phyloP scores from a whole-genome alignment of 139 green algal genomes.

The Desmodesmus armatus region DNA sequence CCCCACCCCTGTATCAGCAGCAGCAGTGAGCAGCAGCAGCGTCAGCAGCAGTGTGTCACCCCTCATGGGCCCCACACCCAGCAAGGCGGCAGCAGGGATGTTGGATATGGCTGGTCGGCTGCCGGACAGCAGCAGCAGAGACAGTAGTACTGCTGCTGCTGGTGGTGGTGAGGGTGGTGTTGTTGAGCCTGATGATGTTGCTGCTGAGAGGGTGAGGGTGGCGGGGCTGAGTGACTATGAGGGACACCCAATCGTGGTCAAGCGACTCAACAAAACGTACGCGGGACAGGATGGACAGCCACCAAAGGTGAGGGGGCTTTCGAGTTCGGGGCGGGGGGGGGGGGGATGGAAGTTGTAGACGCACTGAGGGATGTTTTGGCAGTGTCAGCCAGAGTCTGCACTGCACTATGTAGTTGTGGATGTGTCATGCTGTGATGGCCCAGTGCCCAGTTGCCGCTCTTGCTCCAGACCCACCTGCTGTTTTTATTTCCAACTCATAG shows the following conservation, averaged over 20 bases:
- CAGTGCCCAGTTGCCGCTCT: too few species aligned
- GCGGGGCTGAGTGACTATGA: slow-evolving; percentile 32
- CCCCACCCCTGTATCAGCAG: too few species aligned
- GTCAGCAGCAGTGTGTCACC: too few species aligned
- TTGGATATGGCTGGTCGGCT: neutral
- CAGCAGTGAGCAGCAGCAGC: slow-evolving; percentile 18
- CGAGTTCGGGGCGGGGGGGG: too few species aligned
- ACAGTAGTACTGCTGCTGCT: slow-evolving; percentile 11
- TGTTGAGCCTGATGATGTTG: slow-evolving; percentile 46
- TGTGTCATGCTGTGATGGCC: neutral
- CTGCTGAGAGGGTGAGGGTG: slow-evolving; percentile 43
- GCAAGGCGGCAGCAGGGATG: too few species aligned
- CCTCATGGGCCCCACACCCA: too few species aligned
- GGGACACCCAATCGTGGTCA: slow-evolving; percentile 79
- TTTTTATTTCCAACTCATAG: too few species aligned
- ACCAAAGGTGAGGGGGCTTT: slow-evolving; percentile 58
- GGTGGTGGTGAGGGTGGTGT: neutral
- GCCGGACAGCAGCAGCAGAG: too few species aligned
- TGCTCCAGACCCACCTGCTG: too few species aligned
- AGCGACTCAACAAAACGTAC: slow-evolving; percentile 83
- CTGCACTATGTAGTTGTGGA: neutral
- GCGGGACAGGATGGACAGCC: slow-evolving; percentile 67
- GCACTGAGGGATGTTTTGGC: neutral
- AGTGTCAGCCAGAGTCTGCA: neutral
- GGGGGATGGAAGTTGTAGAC: neutral